These are phyloP conservation scores for Phytophthora hybrid DNA, from an alignment of 352 stramenopile genomes.

Conservation along the genomic window DNA sequence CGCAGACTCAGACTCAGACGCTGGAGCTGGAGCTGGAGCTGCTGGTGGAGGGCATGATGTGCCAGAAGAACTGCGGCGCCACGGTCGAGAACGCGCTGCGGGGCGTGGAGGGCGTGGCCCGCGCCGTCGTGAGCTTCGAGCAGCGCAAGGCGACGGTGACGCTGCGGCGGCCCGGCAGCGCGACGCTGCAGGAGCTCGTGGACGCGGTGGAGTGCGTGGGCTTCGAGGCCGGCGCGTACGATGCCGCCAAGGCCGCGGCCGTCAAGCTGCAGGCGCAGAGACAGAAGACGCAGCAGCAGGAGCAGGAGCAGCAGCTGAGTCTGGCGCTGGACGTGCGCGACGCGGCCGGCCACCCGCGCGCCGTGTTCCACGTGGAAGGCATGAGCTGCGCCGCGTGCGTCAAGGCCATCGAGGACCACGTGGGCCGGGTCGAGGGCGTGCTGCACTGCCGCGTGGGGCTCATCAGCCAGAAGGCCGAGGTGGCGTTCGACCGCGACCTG, in stretches of 20 bases:
- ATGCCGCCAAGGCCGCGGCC: conserved; percentile 22
- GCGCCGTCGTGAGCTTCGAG: conserved; percentile 78
- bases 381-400: conserved; percentile 91
- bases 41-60: conserved; percentile 95
- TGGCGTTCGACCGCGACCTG: conserved; percentile 82
- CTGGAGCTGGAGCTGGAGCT: conserved; percentile 50
- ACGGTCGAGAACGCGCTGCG: conserved; percentile 89
- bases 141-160: conserved; percentile 72
- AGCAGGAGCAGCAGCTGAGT: conserved; percentile 35
- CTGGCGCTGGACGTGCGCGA: conserved; percentile 46
- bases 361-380: conserved; percentile 85
- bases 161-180: conserved; percentile 40
- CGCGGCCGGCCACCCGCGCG: conserved; percentile 57
- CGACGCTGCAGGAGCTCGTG: conserved; percentile 60
- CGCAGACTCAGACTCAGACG: background rate
- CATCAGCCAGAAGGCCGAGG: conserved; percentile 88
- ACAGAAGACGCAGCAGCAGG: conserved; percentile 33
- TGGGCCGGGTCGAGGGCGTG: conserved; percentile 70
- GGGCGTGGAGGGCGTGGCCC: conserved; percentile 74
- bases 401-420: conserved; percentile 87
- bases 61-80: conserved; percentile 95
- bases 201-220: conserved; percentile 85
- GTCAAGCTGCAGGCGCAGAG: conserved; percentile 58
- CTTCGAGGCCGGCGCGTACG: conserved; percentile 40
- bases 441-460: conserved; percentile 83